Base-by-base conservation (phyloP, 495 filamentous ascomycete species). In the Talaromyces borbonicus region DNA sequence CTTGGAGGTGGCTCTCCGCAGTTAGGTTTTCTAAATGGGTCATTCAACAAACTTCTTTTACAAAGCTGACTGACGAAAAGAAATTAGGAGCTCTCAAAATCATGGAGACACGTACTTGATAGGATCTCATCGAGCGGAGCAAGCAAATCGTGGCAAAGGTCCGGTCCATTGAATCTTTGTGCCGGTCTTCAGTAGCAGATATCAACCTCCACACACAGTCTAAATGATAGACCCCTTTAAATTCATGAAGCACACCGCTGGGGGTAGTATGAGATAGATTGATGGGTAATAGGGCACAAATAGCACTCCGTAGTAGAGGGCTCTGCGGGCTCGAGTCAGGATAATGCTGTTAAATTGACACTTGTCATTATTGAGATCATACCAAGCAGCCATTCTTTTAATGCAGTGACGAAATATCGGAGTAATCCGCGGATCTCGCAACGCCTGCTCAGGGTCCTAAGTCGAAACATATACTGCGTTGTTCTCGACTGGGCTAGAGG, bases 81-180 rank as follows among this genome's bases (percentile, higher is more conserved):
- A 20, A 40, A n/a, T n/a, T n/a, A n/a, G 31, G 6, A 35, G 31
- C 12, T 35, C 31, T n/a, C 16, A 22, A 40, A n/a, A 43, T 43
- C 12, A 43, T n/a, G 5, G 26, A 31, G 4, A 12, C 5, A 52
- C 52, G 14, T 15, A 57, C 59, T 39, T 4, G 49, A 46, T 5
- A 68, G 56, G 15, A 69, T 66, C 45, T 68, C 63, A 50, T 63
- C 2, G 59, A 65, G 18, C 61, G 48, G 12, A 69, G 38, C 8
- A 69, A 50, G 35, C 65, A 68, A 2, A 62, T 65, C 1, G 61
- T 55, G 1, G 61, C 65, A 1, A 68, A 44, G 0, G 56, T 54
- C 24, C 57, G 54, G 0, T 55, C 63, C 18, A 49, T 53, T n/a
- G 37, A 43, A n/a, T 57, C 30, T n/a, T 45, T 35, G 29, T 56